phyloP scores from a whole-genome alignment of 805 yeast genomes.

The Spathaspora arborariae region DNA sequence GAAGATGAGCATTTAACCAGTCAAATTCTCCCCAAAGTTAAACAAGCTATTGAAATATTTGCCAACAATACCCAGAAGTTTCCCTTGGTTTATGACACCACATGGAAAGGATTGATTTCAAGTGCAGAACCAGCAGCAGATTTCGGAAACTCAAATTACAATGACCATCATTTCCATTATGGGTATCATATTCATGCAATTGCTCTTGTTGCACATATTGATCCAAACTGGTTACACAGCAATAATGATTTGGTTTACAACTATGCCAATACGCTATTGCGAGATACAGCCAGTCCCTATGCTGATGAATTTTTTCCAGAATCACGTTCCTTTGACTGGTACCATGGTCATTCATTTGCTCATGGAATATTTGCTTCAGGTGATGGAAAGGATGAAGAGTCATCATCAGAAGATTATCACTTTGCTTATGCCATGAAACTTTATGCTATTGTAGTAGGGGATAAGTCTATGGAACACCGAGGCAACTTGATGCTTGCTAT shows the following conservation, averaged over 20 bases:
- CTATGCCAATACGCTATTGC: conserved; percentile 56
- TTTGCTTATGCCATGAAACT: conserved; percentile 65
- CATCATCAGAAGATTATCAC: conserved; percentile 72
- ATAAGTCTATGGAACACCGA: conserved; percentile 48
- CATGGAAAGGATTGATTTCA: conserved; percentile 77
- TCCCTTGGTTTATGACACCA: conserved; percentile 75
- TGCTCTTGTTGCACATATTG: conserved; percentile 63
- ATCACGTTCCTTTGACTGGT: conserved; percentile 71
- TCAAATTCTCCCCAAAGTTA: conserved; percentile 52
- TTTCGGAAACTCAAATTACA: conserved; percentile 67
- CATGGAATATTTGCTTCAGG: conserved; percentile 67
- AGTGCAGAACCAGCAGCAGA: conserved; percentile 63
- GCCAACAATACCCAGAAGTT: conserved; percentile 62
- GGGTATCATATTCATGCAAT: conserved; percentile 73
- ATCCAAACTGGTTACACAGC: conserved; percentile 36
- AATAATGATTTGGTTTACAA: conserved; percentile 29
- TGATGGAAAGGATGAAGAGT: conserved; percentile 76
- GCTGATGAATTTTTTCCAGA: conserved; percentile 60
- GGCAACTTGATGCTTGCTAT: conserved; percentile 61
- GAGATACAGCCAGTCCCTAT: conserved; percentile 65
- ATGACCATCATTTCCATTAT: conserved; percentile 76
- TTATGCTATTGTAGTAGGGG: conserved; percentile 56
- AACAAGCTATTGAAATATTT: conserved; percentile 67
- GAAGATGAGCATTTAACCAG: conserved; percentile 50
- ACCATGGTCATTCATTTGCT: conserved; percentile 76